A percentile compares a stretch with the other conserved stretches of the same genome.
Conservation (phyloP, 192 early-diverging fungal genomes). For the Backusella circina region DNA sequence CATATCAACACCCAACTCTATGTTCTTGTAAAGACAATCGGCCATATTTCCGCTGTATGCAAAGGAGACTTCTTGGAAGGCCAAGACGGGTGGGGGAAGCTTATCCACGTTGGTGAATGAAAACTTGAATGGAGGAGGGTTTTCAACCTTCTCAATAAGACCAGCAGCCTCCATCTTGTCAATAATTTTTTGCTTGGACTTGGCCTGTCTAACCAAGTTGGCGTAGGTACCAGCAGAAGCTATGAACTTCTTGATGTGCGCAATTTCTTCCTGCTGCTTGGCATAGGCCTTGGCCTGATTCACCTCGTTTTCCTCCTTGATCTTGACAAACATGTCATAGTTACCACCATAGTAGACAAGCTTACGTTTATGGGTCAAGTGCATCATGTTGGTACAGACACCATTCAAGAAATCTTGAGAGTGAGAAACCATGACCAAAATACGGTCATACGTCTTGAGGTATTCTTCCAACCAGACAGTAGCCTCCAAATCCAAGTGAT, state of each 20-base stretch:
- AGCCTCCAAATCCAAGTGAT: slow-evolving; percentile 74
- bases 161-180: slow-evolving; percentile 99
- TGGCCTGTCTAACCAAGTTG: slow-evolving; percentile 97
- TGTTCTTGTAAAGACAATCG: slow-evolving; percentile 83
- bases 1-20: slow-evolving; percentile 95
- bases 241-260: slow-evolving; percentile 98
- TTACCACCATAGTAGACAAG: slow-evolving; percentile 95
- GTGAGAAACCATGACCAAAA: slow-evolving; percentile 80
- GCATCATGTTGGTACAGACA: slow-evolving; percentile 89
- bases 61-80: slow-evolving; percentile 91
- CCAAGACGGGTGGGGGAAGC: slow-evolving; percentile 93
- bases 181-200: slow-evolving; percentile 98
- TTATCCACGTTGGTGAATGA: slow-evolving; percentile 81
- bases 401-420: slow-evolving; percentile 72
- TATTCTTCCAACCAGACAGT: slow-evolving; percentile 72
- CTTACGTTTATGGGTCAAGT: slow-evolving; percentile 87
- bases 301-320: slow-evolving; percentile 90
- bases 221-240: slow-evolving; percentile 98
- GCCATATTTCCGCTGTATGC: slow-evolving; percentile 83
- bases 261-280: slow-evolving; percentile 99
- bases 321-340: slow-evolving; percentile 95
- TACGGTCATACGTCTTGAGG: slow-evolving; percentile 69
- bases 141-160: slow-evolving; percentile 92
- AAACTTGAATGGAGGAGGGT: slow-evolving; percentile 75
- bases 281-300: slow-evolving; percentile 99